Percentiles rank a stretch among this genome's conserved stretches.
phyloP scores from a whole-genome alignment of 345 rosid genomes.

The Hirschfeldia incana region DNA sequence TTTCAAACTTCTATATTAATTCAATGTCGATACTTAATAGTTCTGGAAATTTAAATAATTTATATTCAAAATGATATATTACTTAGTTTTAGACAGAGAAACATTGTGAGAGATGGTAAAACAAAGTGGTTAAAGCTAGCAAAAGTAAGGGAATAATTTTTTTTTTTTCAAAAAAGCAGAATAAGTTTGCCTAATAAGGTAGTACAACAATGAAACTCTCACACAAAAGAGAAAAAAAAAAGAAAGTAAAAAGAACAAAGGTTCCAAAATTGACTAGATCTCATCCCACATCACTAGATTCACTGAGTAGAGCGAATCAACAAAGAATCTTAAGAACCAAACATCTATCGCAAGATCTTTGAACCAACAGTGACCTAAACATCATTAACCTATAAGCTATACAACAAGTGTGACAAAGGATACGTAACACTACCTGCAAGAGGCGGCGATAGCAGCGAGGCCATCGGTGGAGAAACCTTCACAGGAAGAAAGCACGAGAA shows the following conservation, averaged over 20 bases:
- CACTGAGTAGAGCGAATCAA: neutral
- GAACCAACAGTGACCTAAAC: too few species aligned
- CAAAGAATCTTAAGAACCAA: too few species aligned
- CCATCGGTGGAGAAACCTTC: constrained; percentile 97
- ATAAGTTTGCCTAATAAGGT: constrained; percentile 8
- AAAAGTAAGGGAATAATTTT: neutral
- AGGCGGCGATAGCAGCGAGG: constrained; percentile 81
- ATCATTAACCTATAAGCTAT: too few species aligned
- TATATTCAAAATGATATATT: too few species aligned
- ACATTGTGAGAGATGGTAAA: constrained; percentile 5
- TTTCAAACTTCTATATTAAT: neutral
- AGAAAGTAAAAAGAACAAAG: neutral
- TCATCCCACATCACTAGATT: constrained; percentile 17
- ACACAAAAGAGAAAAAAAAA: neutral
- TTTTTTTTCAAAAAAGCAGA: neutral
- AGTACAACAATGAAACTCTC: neutral
- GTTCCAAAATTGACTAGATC: constrained; percentile 28
- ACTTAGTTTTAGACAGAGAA: neutral
- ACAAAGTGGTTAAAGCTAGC: neutral
- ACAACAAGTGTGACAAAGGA: neutral
- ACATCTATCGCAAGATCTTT: too few species aligned
- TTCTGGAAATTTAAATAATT: too few species aligned
- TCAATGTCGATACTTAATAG: neutral
- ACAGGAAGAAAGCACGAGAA: constrained; percentile 69
- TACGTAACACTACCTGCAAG: constrained; percentile 94